These are phyloP conservation scores for Phaffomyces opuntiae DNA, from an alignment of 805 yeast species.

Conservation along the genomic window DNA sequence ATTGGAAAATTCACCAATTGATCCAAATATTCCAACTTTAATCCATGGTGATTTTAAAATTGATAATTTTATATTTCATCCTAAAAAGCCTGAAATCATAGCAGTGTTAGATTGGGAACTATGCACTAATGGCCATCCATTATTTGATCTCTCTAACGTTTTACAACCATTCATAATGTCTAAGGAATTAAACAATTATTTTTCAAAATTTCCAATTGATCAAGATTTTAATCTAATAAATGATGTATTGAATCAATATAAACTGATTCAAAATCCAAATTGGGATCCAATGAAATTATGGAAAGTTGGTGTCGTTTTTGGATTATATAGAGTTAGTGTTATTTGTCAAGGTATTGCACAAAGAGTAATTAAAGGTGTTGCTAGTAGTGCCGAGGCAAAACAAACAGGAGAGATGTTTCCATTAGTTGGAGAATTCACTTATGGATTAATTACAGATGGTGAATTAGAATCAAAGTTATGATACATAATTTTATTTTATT, in stretches of 20 bases:
- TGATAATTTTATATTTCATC: constrained; percentile 58
- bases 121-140: constrained; percentile 58
- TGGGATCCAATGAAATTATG: constrained; percentile 31
- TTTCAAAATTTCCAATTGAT: constrained; percentile 18
- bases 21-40: constrained; percentile 36
- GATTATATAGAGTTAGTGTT: constrained; percentile 46
- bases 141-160: constrained; percentile 53
- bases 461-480: constrained; percentile 3
- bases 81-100: constrained; percentile 39
- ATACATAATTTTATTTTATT: not conserved
- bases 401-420: constrained; percentile 28
- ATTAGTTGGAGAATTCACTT: constrained; percentile 25
- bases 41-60: constrained; percentile 63
- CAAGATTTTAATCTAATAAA: constrained; percentile 10
- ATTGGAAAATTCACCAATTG: constrained; percentile 37
- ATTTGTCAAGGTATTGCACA: constrained; percentile 59
- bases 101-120: constrained; percentile 64
- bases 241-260: constrained; percentile 16
- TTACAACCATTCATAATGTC: constrained; percentile 49
- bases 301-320: constrained; percentile 50
- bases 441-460: not conserved
- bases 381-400: constrained; percentile 45
- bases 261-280: constrained; percentile 6
- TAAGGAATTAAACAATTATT: constrained; percentile 26
- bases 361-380: constrained; percentile 43